Conservation (phyloP, 139 green algal genomes). For the Chlorella sp. region DNA sequence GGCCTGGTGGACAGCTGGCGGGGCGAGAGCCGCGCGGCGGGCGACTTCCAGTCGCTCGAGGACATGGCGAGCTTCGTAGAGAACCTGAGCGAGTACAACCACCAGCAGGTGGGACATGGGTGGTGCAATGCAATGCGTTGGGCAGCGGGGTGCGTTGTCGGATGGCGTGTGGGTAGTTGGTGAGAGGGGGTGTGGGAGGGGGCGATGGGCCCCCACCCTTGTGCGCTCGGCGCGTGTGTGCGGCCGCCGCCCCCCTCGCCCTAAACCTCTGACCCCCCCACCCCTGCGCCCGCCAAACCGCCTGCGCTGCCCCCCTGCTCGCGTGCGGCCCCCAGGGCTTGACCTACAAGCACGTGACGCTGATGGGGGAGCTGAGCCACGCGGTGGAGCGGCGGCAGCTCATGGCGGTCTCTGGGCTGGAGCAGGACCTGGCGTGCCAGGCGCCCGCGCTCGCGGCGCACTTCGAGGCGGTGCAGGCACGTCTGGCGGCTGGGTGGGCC, state of each 20-base stretch:
- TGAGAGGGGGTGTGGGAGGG: no score
- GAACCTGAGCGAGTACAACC: slow-evolving; percentile 73
- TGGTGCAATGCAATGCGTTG: no score
- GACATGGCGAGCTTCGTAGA: slow-evolving; percentile 91
- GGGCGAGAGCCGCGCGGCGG: slow-evolving; percentile 1
- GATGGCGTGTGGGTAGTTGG: no score
- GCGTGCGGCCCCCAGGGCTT: slow-evolving; percentile 57
- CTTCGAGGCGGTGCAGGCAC: slow-evolving; percentile 34
- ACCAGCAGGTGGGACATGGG: slow-evolving; percentile 34
- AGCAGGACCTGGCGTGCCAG: slow-evolving; percentile 91
- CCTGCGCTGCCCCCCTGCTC: no score
- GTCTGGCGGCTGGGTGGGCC: no score
- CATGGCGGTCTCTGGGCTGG: slow-evolving; percentile 73
- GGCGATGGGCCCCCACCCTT: no score
- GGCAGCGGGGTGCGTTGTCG: no score
- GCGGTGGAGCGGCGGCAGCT: slow-evolving; percentile 61
- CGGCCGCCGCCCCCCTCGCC: no score
- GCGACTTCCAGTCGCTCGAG: slow-evolving; percentile 64
- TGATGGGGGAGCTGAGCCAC: slow-evolving; percentile 78
- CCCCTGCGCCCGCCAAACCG: no score
- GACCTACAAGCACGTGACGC: slow-evolving; percentile 88
- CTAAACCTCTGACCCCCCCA: no score
- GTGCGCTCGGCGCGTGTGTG: no score
- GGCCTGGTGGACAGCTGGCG: no score
- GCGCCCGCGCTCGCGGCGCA: slow-evolving; percentile 19